Evolutionary conservation across 2,329 filamentous ascomycete species (phyloP), one percentile per base, ranked within the genome.

Genomic region (Colletotrichum costaricense): DNA sequence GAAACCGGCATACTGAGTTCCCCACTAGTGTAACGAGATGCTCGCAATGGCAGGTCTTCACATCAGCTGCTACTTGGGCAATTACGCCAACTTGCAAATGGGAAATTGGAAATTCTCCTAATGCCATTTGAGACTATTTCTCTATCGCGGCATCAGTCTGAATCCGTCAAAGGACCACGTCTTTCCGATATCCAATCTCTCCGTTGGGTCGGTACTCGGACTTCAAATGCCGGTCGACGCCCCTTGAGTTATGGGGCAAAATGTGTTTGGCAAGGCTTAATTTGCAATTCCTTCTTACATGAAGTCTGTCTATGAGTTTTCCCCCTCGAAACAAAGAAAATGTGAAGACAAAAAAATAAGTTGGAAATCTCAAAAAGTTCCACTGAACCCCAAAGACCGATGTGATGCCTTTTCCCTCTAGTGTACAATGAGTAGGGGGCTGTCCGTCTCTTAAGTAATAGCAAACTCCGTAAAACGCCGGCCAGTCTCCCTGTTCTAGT

Each of bases 381-480:
- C n/a, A 26, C 5, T 8, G 3, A 4, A n/a, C 19, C 30, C 46
- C 46, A 4, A 58, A 64, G 42, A 5, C 28, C 52, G 22, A 26
- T 24, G 9, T 19, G 19, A 56, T 33, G 11, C 33, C 38, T 28
- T 68, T 49, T 49, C 55, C 38, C 58, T 52, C 19, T 70, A 73
- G 70, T 62, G 22, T 73, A 70, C 60, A 73, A 62, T 62, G 70
- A 73, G 67, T 60, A 42, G 59, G 70, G 60, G 42, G 33, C 35
- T 59, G 55, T 24, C 46, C 38, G 49, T 66, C 33, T 65, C 28
- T 28, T 0, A 28, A 28, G 7, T 7, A 0, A 28, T 28, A 28
- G 28, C 28, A 28, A 30, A 70, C 67, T 55, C 70, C 70, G n/a
- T 26, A 65, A 38, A 65, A 38, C 59, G 69, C 69, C 69, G 30